A percentile compares a stretch with the other conserved stretches of the same genome.
These are phyloP conservation scores for Cercospora zeae-maydis DNA, from an alignment of 2,329 filamentous ascomycete genomes.

Conservation along the genomic window DNA sequence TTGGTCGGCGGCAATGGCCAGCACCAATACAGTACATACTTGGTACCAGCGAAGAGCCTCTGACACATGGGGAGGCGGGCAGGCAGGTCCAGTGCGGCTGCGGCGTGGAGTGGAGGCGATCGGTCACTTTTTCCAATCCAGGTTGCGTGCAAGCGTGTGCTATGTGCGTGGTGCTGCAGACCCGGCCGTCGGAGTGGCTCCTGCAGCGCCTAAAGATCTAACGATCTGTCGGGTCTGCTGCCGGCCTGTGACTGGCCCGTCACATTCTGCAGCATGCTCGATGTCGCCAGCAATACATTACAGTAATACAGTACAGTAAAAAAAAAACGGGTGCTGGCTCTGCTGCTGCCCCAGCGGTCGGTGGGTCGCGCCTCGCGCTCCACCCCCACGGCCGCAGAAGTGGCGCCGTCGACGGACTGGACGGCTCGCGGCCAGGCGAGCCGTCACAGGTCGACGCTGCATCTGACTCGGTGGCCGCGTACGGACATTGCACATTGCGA, in stretches of 20 bases:
- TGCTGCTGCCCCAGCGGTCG: not conserved
- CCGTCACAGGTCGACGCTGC: not conserved
- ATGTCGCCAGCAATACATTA: slow-evolving; percentile 1
- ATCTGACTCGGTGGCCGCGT: slow-evolving; percentile 4
- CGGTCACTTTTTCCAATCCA: not conserved
- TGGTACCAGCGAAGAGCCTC: not conserved
- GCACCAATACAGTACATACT: not conserved
- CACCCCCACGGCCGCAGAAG: slow-evolving; percentile 5
- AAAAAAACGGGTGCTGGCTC: too few species aligned
- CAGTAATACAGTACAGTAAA: too few species aligned
- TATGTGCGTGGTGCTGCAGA: not conserved
- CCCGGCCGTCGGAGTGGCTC: not conserved
- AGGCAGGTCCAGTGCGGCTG: not conserved
- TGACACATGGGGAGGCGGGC: not conserved
- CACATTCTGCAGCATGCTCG: slow-evolving; percentile 5
- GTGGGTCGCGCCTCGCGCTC: not conserved
- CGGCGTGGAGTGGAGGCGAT: not conserved
- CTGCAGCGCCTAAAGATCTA: not conserved
- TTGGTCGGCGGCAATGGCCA: not conserved
- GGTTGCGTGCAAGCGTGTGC: not conserved
- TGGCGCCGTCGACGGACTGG: too few species aligned
- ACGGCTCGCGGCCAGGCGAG: too few species aligned
- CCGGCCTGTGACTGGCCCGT: slow-evolving; percentile 11
- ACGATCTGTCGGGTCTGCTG: slow-evolving; percentile 6
- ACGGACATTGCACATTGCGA: too few species aligned